Base-by-base conservation (phyloP, 139 green algal genomes). In the Monoraphidium neglectum region DNA sequence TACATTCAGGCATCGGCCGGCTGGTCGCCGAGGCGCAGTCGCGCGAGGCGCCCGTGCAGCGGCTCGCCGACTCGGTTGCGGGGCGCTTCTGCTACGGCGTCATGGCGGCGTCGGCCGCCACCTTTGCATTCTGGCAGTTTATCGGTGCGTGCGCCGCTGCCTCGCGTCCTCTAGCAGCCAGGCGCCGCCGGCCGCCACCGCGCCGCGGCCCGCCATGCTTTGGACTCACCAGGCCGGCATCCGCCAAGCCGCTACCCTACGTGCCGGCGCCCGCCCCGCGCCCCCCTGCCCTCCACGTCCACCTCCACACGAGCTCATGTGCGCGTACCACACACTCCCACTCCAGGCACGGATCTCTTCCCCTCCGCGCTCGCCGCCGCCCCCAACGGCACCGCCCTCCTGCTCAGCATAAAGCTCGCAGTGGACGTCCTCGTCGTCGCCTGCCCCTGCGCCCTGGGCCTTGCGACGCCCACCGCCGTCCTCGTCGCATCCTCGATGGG, bases 351-450 rank as follows among this genome's bases (percentile, higher is more conserved):
- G 16, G 26, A 69, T 13, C 57, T 81, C 28, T 76, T 81, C 24
- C 67, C 76, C 32, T 49, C 56, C 24, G 67, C 68, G 13, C 57
- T 73, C 0, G 69, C 57, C 16, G 63, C 70, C 33, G 59, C 80
- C 30, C 46, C 62, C 65, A 70, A 40, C 65, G 62, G 61, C 30
- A 74, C 83, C 5, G 80, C 87, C 4, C 78, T 94, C 30, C 76
- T 97, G 64, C 86, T 98, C 47, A 83, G 82, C 32, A 66, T 96
- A 32, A 90, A 93, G 65, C 86, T 98, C 57, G 94, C 94, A 2
- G 90, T 97, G 23, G 92, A 97, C 63, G 95, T 99, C 68, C 83
- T 98, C 69, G 94, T 98, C 60, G 92, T 98, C 18, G 96, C 96
- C 23, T 99, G 96, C 82, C 96, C 96, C 18, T 99, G 96, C 77